A percentile compares a stretch with the other conserved stretches of the same genome.
Evolutionary conservation across 805 yeast species (phyloP).

Genomic region (Saccharomycopsis fibuligera): DNA sequence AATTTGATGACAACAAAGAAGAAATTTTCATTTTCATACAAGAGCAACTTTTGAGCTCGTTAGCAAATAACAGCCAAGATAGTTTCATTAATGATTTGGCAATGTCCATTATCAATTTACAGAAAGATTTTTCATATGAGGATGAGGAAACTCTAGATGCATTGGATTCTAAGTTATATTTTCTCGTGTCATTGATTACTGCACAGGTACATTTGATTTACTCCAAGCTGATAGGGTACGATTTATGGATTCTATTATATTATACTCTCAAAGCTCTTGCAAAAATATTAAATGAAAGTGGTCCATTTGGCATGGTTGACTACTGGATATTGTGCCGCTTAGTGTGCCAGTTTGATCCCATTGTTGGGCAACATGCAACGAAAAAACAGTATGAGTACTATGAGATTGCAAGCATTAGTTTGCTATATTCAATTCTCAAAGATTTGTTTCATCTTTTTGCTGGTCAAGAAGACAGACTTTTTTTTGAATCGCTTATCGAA

Average conservation of each 20-base stretch:
- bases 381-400: neutral
- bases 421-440: neutral
- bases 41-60: constrained; percentile 5
- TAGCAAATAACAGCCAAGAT: constrained; percentile 2
- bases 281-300: neutral
- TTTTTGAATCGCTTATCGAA: neutral
- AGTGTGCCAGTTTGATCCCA: neutral
- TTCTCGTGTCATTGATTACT: constrained; percentile 2
- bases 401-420: neutral
- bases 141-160: neutral
- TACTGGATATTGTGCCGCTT: constrained; percentile 7
- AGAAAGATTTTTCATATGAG: constrained; percentile 4
- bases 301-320: constrained; percentile 4
- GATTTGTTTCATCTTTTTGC: neutral
- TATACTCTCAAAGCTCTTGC: neutral
- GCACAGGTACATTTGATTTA: constrained; percentile 1
- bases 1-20: neutral
- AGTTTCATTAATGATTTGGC: constrained; percentile 7
- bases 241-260: constrained; percentile 10
- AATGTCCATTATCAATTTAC: constrained; percentile 3
- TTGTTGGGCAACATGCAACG: neutral
- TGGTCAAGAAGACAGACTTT: neutral
- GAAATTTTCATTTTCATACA: constrained; percentile 8
- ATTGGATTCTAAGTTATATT: constrained; percentile 7
- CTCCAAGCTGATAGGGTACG: neutral